Evolutionary conservation across 345 rosid genomes (phyloP), one percentile per base, ranked within the genome.

Genomic region (Hevea brasiliensis): DNA sequence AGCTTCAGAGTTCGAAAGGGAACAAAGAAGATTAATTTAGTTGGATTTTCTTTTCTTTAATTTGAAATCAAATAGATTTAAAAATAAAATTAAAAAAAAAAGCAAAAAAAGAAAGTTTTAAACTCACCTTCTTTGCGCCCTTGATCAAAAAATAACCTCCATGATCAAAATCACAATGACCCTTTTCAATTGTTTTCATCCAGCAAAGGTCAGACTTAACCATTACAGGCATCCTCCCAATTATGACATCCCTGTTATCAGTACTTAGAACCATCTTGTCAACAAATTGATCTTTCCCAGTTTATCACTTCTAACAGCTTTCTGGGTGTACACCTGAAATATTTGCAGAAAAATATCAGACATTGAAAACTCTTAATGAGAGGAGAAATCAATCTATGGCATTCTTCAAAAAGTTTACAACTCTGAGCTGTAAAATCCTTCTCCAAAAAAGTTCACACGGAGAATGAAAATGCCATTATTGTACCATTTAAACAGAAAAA

Each of bases 191-290:
- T 59, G 72, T 86, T 27, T 45, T 80, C 88, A 88, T 85, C 83
- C 97, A 87, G 80, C 97, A 94, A 23, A 90, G 86, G 23, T 85
- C 80, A 61, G 98, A 92, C 72, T 85, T 88, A 70, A 92, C 97
- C 97, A 92, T 94, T 74, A 92, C 91, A 24, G 98, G 98, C 12
- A 94, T 82, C 85, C 92, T 86, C 29, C 98, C 98, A 73, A 88
- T 73, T 14, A 80, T 64, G 48, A 92, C 83, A 48, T 89, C 91
- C 74, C 84, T 81, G 13, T 70, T 79, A 15, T 84, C 92, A 2
- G 73, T 77, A 18, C 35, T 61, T 4, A 84, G 7, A 26, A 79
- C 45, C 17, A 81, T 80, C 80, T 86, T 86, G 40, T 85, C 76
- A 35, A 87, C 64, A 37, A 48, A 73, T 50, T 89, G 81, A 7